phyloP scores from a whole-genome alignment of 2,329 filamentous ascomycete genomes.

The Triangularia verruculosa region DNA sequence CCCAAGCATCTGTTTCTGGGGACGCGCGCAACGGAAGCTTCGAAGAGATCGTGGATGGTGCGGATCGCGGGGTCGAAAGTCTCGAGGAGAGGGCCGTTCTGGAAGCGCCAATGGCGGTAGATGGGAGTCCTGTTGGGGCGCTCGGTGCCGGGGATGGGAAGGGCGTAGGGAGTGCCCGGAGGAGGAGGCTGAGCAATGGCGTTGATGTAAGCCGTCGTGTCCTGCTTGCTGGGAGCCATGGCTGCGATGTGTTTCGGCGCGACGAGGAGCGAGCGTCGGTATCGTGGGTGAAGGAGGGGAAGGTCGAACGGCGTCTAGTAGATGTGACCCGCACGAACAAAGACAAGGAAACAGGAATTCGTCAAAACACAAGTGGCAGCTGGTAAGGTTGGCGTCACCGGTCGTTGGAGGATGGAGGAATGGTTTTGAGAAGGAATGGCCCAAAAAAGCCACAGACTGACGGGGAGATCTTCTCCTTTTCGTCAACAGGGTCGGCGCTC shows the following conservation, averaged over 20 bases:
- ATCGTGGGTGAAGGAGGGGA: constrained; percentile 1
- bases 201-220: constrained; percentile 42
- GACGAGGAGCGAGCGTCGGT: neutral
- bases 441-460: constrained; percentile 10
- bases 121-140: constrained; percentile 68
- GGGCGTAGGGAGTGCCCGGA: constrained; percentile 72
- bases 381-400: constrained; percentile 3
- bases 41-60: constrained; percentile 80
- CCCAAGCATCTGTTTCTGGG: constrained; percentile 75
- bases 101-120: constrained; percentile 80
- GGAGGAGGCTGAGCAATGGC: constrained; percentile 63
- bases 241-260: constrained; percentile 20
- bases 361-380: neutral
- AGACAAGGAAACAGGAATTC: constrained; percentile 4
- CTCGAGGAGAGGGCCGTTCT: constrained; percentile 66
- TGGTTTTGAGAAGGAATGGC: constrained; percentile 1
- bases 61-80: constrained; percentile 67
- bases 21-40: constrained; percentile 59
- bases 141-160: constrained; percentile 73
- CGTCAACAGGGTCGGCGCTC: constrained; percentile 25
- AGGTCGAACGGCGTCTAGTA: neutral
- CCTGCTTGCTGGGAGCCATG: constrained; percentile 35
- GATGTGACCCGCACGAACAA: constrained; percentile 2
- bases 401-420: constrained; percentile 2
- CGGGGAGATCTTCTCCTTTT: constrained; percentile 22